Conservation (phyloP, 805 yeast species). For the Blastobotrys peoriensis region DNA sequence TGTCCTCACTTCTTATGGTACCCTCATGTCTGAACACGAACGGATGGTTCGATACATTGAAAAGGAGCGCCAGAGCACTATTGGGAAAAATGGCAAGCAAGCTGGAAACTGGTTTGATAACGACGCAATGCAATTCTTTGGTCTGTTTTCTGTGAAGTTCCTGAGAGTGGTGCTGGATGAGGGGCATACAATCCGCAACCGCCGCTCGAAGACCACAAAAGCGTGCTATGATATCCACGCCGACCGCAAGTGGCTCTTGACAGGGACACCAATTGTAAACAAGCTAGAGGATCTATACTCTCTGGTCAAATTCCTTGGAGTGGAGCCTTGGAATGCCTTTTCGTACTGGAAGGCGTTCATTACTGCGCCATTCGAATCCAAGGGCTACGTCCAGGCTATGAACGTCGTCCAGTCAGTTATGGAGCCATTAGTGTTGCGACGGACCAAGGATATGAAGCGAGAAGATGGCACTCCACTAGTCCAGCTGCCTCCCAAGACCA, state of each 20-base stretch:
- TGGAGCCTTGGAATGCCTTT: conserved; percentile 89
- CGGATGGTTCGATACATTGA: conserved; percentile 28
- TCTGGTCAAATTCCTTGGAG: conserved; percentile 59
- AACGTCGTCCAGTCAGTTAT: conserved; percentile 79
- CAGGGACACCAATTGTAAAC: conserved; percentile 92
- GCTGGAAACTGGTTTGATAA: conserved; percentile 15
- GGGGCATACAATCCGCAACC: conserved; percentile 82
- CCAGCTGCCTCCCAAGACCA: conserved; percentile 67
- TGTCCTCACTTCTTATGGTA: conserved; percentile 81
- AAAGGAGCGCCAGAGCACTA: background rate
- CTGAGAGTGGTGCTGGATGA: conserved; percentile 80
- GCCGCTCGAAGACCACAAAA: conserved; percentile 70
- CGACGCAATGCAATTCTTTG: conserved; percentile 27
- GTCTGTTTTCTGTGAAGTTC: conserved; percentile 66
- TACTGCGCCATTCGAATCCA: conserved; percentile 74
- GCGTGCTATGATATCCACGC: conserved; percentile 65
- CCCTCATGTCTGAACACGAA: conserved; percentile 70
- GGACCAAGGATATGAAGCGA: conserved; percentile 82
- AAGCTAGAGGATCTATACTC: conserved; percentile 82
- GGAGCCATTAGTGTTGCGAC: conserved; percentile 73
- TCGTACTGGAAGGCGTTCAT: conserved; percentile 84
- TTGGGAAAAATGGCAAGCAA: background rate
- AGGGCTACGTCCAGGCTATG: conserved; percentile 63
- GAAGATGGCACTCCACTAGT: conserved; percentile 69
- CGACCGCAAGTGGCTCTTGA: conserved; percentile 71